Percentiles rank a stretch among this genome's conserved stretches.
phyloP scores from a whole-genome alignment of 192 early-diverging fungal genomes.

The Coemansia javaensis region DNA sequence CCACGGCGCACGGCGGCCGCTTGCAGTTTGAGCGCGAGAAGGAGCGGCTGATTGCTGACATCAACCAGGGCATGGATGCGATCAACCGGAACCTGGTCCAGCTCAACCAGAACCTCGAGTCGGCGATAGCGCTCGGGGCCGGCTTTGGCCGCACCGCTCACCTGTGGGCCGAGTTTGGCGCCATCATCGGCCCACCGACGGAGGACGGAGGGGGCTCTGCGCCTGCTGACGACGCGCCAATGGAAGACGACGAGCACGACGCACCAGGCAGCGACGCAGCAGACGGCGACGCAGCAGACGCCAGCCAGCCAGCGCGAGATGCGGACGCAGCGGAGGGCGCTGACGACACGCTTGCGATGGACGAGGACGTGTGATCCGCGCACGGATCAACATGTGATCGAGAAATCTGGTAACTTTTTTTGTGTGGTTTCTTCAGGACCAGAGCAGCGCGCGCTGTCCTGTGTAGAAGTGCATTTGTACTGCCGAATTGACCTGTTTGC shows the following conservation, averaged over 20 bases:
- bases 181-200: slow-evolving; percentile 28
- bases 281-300: background rate
- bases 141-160: slow-evolving; percentile 34
- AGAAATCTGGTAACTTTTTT: too few species aligned
- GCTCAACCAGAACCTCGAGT: slow-evolving; percentile 45
- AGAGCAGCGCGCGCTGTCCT: too few species aligned
- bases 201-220: slow-evolving; percentile 24
- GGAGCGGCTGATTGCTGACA: slow-evolving; percentile 39
- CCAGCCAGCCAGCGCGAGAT: background rate
- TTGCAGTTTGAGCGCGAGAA: slow-evolving; percentile 47
- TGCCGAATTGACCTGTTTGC: too few species aligned
- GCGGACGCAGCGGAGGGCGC: too few species aligned
- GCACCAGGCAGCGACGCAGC: background rate
- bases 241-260: background rate
- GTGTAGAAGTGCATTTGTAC: too few species aligned
- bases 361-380: background rate
- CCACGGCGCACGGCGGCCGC: slow-evolving; percentile 9
- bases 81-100: slow-evolving; percentile 39
- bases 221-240: too few species aligned
- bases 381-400: too few species aligned
- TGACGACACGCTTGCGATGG: background rate
- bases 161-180: slow-evolving; percentile 43
- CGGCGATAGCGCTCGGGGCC: slow-evolving; percentile 33
- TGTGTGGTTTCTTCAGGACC: too few species aligned
- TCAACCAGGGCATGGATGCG: slow-evolving; percentile 40